These are phyloP conservation scores for Taphrina flavorubra DNA, from an alignment of 1,139 yeast genomes.

Conservation along the genomic window DNA sequence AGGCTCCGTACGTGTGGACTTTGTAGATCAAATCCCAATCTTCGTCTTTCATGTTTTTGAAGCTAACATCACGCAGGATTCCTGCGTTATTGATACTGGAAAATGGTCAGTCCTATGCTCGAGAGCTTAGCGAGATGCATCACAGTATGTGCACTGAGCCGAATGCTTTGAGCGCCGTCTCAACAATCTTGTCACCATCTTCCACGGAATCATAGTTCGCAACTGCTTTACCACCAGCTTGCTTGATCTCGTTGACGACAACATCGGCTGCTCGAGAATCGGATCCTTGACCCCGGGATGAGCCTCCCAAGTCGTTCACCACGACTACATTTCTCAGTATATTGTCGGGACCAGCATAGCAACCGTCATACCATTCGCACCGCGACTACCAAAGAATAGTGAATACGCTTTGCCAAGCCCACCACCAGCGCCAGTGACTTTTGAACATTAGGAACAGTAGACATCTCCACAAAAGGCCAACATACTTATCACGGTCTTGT, in stretches of 20 bases:
- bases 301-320: conserved; percentile 87
- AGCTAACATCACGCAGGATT: conserved; percentile 69
- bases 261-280: conserved; percentile 71
- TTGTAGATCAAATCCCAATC: conserved; percentile 81
- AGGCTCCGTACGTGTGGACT: conserved; percentile 91
- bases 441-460: conserved; percentile 63
- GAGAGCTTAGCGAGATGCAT: neutral
- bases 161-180: conserved; percentile 82
- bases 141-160: conserved; percentile 83
- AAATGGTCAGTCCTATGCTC: neutral
- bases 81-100: conserved; percentile 84
- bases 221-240: conserved; percentile 82
- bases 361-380: conserved; percentile 62
- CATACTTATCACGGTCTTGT: conserved; percentile 45
- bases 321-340: conserved; percentile 56
- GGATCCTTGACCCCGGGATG: conserved; percentile 65
- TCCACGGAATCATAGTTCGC: conserved; percentile 95
- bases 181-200: conserved; percentile 80
- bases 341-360: no score
- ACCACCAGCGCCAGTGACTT: conserved; percentile 97
- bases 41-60: conserved; percentile 79
- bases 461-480: conserved; percentile 13
- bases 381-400: conserved; percentile 81
- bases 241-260: conserved; percentile 81
- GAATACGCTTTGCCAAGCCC: conserved; percentile 93